A percentile compares a stretch with the other conserved stretches of the same genome.
phyloP scores from a whole-genome alignment of 2,329 filamentous ascomycete species.

The Cytospora leucostoma region DNA sequence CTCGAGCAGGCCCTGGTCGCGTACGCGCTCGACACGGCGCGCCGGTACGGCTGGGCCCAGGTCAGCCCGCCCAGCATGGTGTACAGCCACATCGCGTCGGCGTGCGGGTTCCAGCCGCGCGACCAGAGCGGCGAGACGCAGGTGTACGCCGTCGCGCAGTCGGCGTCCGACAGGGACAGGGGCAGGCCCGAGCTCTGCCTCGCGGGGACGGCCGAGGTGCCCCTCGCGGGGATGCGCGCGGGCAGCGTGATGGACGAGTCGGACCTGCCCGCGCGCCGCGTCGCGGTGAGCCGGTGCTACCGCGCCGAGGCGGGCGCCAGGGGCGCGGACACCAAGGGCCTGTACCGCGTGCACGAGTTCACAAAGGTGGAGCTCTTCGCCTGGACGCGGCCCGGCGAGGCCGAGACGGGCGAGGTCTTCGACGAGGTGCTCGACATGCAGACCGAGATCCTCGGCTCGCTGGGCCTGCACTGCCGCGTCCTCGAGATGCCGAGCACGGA shows the following conservation, averaged over 20 bases:
- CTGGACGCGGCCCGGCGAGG: constrained; percentile 69
- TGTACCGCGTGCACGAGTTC: constrained; percentile 98
- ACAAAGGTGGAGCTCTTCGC: constrained; percentile 98
- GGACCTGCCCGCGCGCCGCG: constrained; percentile 74
- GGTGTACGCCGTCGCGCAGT: constrained; percentile 77
- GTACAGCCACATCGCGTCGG: constrained; percentile 85
- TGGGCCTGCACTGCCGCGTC: constrained; percentile 82
- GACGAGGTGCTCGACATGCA: constrained; percentile 87
- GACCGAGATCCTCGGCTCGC: constrained; percentile 73
- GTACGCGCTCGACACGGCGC: constrained; percentile 76
- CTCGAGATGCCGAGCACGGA: constrained; percentile 91
- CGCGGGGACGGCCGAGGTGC: constrained; percentile 90
- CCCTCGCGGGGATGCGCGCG: constrained; percentile 87
- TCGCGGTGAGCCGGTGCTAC: constrained; percentile 89
- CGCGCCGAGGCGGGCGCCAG: constrained; percentile 91
- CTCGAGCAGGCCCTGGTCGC: constrained; percentile 93
- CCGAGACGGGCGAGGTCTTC: constrained; percentile 62
- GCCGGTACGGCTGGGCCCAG: constrained; percentile 70
- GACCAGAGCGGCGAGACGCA: constrained; percentile 91
- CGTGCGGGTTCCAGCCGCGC: constrained; percentile 92
- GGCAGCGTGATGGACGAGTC: constrained; percentile 64
- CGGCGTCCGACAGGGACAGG: constrained; percentile 59
- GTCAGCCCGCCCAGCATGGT: constrained; percentile 88
- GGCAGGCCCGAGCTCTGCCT: constrained; percentile 72
- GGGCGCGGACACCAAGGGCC: constrained; percentile 86